Base-by-base conservation (phyloP, 108 stramenopile genomes). In the Stephanodiscus triporus region DNA sequence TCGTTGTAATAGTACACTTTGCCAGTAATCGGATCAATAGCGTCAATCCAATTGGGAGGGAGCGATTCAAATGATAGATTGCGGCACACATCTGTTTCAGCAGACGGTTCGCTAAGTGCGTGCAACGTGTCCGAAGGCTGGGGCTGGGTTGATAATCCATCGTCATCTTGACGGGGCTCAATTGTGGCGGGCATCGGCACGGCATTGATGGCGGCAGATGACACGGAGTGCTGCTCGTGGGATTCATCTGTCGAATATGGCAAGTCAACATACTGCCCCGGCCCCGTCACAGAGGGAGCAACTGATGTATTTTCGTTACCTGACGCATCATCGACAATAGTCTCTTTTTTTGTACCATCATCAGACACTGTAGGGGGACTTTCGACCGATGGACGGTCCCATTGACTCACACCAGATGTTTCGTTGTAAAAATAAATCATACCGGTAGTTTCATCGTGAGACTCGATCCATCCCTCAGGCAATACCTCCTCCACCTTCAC, bases 1-100 rank as follows among this genome's bases (percentile, higher is more conserved):
- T 48, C 70, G 63, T 95, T 88, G 85, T 85, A 90, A 65, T 83
- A 92, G 65, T 91, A 92, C 4, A 60, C 29, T 22, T 30, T 63
- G 45, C 88, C 85, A 34, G 69, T 58, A 29, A 60, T 45, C 23
- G 71, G 80, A 71, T 91, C 92, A 11, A 70, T 49, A 1, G 72
- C 49, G 53, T 91, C 86, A 27, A 51, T 73, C 91, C 92, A 92
- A 24, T 42, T 60, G 22, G 24, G 9, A n/a, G 49, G 50, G 9
- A 45, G 61, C 4, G 56, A 57, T 57, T 57, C 56, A 57, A 57
- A 57, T 14, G 56, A 57, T 32, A 57, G 30, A 57, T 30, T 57
- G n/a, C 26, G 14, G 13, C 17, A 30, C 27, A 22, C 56, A 34
- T 32, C 56, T 16, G 56, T 5, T 2, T 29, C 17, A 30, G 29